phyloP scores from a whole-genome alignment of 345 rosid species.

The Lenwebbia sp. region DNA sequence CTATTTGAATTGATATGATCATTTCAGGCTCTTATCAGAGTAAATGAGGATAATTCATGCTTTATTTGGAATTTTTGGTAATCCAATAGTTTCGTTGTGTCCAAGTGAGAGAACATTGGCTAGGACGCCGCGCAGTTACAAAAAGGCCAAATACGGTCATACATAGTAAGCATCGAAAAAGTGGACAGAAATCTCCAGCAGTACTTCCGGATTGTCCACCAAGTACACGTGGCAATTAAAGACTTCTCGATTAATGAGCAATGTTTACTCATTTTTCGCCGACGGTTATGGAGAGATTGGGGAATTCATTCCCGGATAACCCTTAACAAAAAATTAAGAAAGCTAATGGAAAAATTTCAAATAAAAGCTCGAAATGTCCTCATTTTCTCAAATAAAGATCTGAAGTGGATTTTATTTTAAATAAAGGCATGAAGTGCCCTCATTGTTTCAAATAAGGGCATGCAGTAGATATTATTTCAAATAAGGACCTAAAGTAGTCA shows the following conservation, averaged over 20 bases:
- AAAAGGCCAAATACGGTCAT: neutral
- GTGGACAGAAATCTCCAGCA: neutral
- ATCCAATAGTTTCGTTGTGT: neutral
- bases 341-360: too few relatives aligned
- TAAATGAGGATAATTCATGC: too few relatives aligned
- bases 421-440: too few relatives aligned
- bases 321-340: too few relatives aligned
- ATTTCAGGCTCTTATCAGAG: too few relatives aligned
- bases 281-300: neutral
- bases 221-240: neutral
- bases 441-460: too few relatives aligned
- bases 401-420: too few relatives aligned
- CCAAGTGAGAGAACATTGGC: neutral
- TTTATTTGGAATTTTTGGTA: too few relatives aligned
- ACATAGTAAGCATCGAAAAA: neutral
- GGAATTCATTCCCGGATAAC: neutral
- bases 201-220: neutral
- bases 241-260: neutral
- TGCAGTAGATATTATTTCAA: too few relatives aligned
- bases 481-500: too few relatives aligned
- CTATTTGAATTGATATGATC: too few relatives aligned
- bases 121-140: neutral
- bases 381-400: too few relatives aligned
- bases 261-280: neutral
- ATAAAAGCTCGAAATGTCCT: accelerated